phyloP scores from a whole-genome alignment of 2,329 filamentous ascomycete species.

The Dothideomycetes sp. region DNA sequence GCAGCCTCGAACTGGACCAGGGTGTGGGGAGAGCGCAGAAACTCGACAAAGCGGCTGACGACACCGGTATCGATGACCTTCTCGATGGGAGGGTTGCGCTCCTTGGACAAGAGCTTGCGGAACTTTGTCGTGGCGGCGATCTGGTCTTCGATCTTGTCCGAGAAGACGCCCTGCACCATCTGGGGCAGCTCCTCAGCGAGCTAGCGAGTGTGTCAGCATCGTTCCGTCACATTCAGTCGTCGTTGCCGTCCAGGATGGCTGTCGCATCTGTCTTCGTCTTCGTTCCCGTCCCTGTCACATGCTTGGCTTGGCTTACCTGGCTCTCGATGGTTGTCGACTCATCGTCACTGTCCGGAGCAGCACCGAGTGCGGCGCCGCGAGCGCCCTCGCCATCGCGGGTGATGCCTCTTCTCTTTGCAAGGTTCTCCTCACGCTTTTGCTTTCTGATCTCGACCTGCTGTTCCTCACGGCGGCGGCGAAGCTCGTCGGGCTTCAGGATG shows the following conservation, averaged over 20 bases:
- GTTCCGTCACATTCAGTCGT: not conserved
- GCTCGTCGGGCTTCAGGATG: constrained; percentile 97
- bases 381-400: constrained; percentile 60
- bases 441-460: constrained; percentile 99
- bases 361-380: constrained; percentile 72
- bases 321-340: constrained; percentile 89
- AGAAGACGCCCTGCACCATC: constrained; percentile 98
- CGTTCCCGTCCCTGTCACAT: not conserved
- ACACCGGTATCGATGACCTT: constrained; percentile 99
- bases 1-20: constrained; percentile 98
- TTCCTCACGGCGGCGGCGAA: constrained; percentile 95
- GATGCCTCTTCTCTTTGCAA: constrained; percentile 96
- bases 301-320: constrained; percentile 64
- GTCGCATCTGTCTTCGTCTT: too few relatives aligned
- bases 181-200: constrained; percentile 95
- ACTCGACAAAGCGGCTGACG: constrained; percentile 94
- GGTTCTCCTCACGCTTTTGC: constrained; percentile 96
- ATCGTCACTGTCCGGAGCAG: constrained; percentile 93
- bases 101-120: constrained; percentile 94
- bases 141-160: constrained; percentile 94
- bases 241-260: not conserved
- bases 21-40: constrained; percentile 93
- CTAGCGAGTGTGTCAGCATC: constrained; percentile 38
- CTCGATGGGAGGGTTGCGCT: constrained; percentile 97
- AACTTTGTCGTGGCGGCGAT: constrained; percentile 98